Evolutionary conservation across 345 rosid species (phyloP).

Genomic region (Euclidium syriacum): DNA sequence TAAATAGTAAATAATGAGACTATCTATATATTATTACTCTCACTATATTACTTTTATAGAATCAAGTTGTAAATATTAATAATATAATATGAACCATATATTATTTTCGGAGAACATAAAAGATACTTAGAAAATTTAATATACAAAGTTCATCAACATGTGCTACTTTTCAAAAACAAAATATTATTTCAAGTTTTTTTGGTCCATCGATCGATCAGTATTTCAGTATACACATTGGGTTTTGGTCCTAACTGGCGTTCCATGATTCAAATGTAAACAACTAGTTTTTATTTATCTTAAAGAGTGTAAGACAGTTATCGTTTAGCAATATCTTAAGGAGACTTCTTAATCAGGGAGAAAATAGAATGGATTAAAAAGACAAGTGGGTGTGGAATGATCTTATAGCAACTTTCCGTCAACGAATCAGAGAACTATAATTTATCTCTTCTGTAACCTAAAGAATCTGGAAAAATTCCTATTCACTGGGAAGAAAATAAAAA

Average conservation of each 20-base stretch:
- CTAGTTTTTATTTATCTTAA: background rate
- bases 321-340: conserved; percentile 13
- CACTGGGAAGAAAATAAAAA: conserved; percentile 1
- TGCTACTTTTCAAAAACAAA: too few species aligned
- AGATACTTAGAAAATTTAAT: too few species aligned
- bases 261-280: background rate
- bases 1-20: too few species aligned
- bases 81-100: too few species aligned
- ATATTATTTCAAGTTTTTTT: too few species aligned
- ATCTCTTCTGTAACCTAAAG: background rate
- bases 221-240: background rate
- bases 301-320: background rate
- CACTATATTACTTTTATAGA: too few species aligned
- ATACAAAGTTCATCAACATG: too few species aligned
- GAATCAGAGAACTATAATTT: conserved; percentile 4
- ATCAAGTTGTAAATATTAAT: too few species aligned
- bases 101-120: too few species aligned
- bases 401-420: conserved; percentile 3
- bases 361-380: background rate
- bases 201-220: too few species aligned
- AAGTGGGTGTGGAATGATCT: conserved; percentile 18
- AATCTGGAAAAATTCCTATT: background rate
- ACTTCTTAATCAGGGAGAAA: background rate
- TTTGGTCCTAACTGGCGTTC: conserved; percentile 17
- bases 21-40: too few species aligned